A percentile compares a stretch with the other conserved stretches of the same genome.
These are phyloP conservation scores for Geranomyces variabilis DNA, from an alignment of 192 early-diverging fungal species.

Conservation along the genomic window DNA sequence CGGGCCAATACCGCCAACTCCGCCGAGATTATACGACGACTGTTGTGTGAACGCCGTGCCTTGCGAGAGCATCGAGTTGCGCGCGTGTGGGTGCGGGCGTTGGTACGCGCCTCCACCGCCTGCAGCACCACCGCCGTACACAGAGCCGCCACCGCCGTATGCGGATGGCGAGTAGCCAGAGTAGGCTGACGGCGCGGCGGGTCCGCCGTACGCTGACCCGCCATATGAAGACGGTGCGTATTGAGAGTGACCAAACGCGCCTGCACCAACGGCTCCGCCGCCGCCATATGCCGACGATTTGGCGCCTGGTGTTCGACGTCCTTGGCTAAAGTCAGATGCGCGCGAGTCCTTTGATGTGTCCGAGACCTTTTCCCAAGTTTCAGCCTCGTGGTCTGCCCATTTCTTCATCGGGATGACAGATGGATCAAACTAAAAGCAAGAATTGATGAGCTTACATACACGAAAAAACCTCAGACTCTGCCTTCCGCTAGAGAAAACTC, in stretches of 20 bases:
- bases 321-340: conserved; percentile 35
- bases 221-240: conserved; percentile 34
- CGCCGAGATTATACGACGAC: neutral
- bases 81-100: conserved; percentile 15
- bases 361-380: conserved; percentile 46
- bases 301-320: neutral
- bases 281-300: neutral
- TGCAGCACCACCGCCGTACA: conserved; percentile 35
- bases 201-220: conserved; percentile 32
- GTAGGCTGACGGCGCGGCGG: conserved; percentile 31
- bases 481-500: conserved; percentile 35
- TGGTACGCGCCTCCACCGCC: conserved; percentile 22
- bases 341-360: conserved; percentile 40
- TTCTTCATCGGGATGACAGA: conserved; percentile 81
- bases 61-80: conserved; percentile 1
- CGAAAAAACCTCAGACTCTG: no score
- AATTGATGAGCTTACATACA: neutral
- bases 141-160: conserved; percentile 33
- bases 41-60: neutral
- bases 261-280: neutral
- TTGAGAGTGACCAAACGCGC: no score
- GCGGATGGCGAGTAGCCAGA: conserved; percentile 28
- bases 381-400: conserved; percentile 74
- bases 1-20: conserved; percentile 2
- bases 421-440: conserved; percentile 68